Base-by-base conservation (phyloP, 306 rosid species). In the Fragaria nilgerrensis region DNA sequence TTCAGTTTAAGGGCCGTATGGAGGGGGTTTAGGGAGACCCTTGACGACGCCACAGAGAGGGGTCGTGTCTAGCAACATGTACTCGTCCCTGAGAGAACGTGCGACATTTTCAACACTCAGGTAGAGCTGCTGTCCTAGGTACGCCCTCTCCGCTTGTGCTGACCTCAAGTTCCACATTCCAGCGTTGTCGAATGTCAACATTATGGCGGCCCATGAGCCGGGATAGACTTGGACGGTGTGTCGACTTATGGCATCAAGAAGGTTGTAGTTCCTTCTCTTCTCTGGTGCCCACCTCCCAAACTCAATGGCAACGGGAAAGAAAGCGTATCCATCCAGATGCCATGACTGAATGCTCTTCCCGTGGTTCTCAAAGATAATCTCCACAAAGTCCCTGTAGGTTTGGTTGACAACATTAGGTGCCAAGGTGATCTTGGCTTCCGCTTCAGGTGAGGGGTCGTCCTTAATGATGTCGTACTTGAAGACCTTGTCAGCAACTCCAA, bases 91-190 rank as follows among this genome's bases (percentile, higher is more conserved):
- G 0, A 90, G 84, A 8, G 94, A 90, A 3, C 85, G 67, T 72
- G 83, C 90, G 0, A 89, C 86, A 2, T 88, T 80, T 5, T 49
- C 5, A 53, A 90, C 88, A 41, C 94, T 90, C 0, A 85, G 16
- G 79, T 87, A 90, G 4, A 87, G 43, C 11, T 89, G 87, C 44
- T 89, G 94, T 0, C 94, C 94, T 32, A 89, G 37, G 79, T 89
- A 89, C 9, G 88, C 78, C 39, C 80, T 87, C 88, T 89, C 91
- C 0, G 88, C 32, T 2, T 74, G 1, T 80, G 86, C 90, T 1
- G 94, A 89, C 79, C 91, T 80, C 66, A 89, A n/a, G 14, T 84
- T 89, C 94, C 91, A 89, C 79, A 84, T 79, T 68, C 94, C 91
- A 0, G 74, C 78, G 23, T 89, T 89, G 80, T 89, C 94, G 27